Evolutionary conservation across 192 early-diverging fungal species (phyloP).

Genomic region (Kappamyces sp.): DNA sequence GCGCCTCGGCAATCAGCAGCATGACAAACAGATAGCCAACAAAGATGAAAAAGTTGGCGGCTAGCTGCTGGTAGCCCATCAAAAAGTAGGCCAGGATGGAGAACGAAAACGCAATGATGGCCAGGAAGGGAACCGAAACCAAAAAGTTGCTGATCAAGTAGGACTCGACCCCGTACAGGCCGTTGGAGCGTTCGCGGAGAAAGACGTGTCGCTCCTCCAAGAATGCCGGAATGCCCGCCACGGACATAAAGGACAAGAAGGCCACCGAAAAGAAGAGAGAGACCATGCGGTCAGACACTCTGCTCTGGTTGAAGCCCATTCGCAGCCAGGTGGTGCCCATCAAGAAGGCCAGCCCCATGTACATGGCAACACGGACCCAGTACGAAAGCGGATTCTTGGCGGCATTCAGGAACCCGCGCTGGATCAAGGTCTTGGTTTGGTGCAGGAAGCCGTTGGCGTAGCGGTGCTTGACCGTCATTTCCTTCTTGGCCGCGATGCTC

Average conservation of each 20-base stretch:
- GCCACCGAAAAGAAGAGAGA: slow-evolving; percentile 25
- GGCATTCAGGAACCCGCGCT: slow-evolving; percentile 17
- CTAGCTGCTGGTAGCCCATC: slow-evolving; percentile 18
- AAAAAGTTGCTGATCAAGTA: slow-evolving; percentile 33
- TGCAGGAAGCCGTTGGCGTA: slow-evolving; percentile 23
- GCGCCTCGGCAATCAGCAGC: slow-evolving; percentile 30
- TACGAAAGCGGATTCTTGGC: slow-evolving; percentile 28
- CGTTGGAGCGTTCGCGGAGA: slow-evolving; percentile 31
- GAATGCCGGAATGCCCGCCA: slow-evolving; percentile 37
- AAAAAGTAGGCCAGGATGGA: slow-evolving; percentile 26
- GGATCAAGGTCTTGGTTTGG: slow-evolving; percentile 22
- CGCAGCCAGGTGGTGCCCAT: slow-evolving; percentile 28
- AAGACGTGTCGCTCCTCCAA: slow-evolving; percentile 35
- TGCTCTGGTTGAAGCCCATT: slow-evolving; percentile 23
- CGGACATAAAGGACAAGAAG: slow-evolving; percentile 22
- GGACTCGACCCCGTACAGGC: slow-evolving; percentile 21
- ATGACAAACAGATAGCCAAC: slow-evolving; percentile 32
- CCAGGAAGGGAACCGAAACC: slow-evolving; percentile 27
- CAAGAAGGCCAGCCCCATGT: slow-evolving; percentile 28
- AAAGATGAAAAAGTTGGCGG: slow-evolving; percentile 33
- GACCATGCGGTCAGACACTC: slow-evolving; percentile 24
- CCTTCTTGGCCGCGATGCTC: too few species aligned
- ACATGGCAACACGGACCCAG: slow-evolving; percentile 34
- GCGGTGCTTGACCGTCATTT: background rate
- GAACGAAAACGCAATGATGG: slow-evolving; percentile 27